phyloP scores from a whole-genome alignment of 1,139 yeast genomes.

The Suzukiozyma palmioleophila region DNA sequence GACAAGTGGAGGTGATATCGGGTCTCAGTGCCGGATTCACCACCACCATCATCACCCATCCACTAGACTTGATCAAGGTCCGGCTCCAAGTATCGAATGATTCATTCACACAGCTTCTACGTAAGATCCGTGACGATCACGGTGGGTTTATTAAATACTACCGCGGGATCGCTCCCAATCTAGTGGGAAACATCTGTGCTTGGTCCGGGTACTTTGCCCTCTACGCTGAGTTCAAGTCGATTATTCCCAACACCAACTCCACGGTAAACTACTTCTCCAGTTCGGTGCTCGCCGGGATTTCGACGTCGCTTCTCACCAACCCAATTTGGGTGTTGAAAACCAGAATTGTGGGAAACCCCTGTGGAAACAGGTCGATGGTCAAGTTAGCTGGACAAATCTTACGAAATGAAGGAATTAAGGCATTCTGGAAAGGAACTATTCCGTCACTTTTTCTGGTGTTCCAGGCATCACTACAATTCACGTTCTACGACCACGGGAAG shows the following conservation, averaged over 20 bases:
- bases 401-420: conserved; percentile 58
- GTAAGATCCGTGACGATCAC: background rate
- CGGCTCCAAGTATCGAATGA: conserved; percentile 54
- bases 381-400: conserved; percentile 55
- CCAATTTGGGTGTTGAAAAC: conserved; percentile 95
- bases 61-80: conserved; percentile 79
- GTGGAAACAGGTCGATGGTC: conserved; percentile 38
- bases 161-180: conserved; percentile 77
- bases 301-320: conserved; percentile 75
- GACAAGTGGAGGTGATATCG: conserved; percentile 51
- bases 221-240: conserved; percentile 56
- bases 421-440: conserved; percentile 78
- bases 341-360: conserved; percentile 61
- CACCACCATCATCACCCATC: conserved; percentile 82
- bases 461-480: conserved; percentile 86
- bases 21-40: conserved; percentile 82
- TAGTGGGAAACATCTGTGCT: conserved; percentile 78
- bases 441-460: conserved; percentile 83
- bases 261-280: conserved; percentile 33
- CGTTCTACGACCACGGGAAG: conserved; percentile 72
- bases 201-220: conserved; percentile 86
- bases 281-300: conserved; percentile 58
- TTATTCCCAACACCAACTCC: conserved; percentile 13
- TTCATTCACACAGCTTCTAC: background rate
- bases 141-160: conserved; percentile 33